Evolutionary conservation across 1,284 basidiomycete species (phyloP).

Genomic region (Microbotryum lychnidis-dioicae): DNA sequence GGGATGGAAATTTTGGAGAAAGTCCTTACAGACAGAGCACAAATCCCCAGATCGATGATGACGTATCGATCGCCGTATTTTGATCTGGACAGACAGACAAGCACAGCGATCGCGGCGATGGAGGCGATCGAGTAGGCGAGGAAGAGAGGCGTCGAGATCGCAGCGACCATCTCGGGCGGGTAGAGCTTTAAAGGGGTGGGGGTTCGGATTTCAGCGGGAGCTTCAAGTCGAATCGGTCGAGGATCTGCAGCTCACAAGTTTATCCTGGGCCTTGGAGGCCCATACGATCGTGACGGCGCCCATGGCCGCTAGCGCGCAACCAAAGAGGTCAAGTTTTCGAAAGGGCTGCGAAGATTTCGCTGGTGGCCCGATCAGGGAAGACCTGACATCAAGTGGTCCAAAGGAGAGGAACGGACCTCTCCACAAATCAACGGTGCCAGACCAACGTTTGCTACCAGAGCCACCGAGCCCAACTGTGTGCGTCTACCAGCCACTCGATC

Average conservation of each 20-base stretch:
- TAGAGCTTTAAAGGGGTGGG: slow-evolving; percentile 42
- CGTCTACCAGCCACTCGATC: not conserved
- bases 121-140: slow-evolving; percentile 63
- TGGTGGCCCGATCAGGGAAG: too few species aligned
- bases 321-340: slow-evolving; percentile 66
- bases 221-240: not conserved
- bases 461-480: slow-evolving; percentile 51
- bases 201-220: not conserved
- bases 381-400: too few species aligned
- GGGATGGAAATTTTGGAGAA: too few species aligned
- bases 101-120: slow-evolving; percentile 41
- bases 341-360: slow-evolving; percentile 25
- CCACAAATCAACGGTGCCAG: slow-evolving; percentile 77
- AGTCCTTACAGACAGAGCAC: slow-evolving; percentile 59
- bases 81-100: slow-evolving; percentile 48
- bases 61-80: slow-evolving; percentile 60
- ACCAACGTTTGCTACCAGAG: slow-evolving; percentile 87
- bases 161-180: slow-evolving; percentile 58
- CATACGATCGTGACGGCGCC: slow-evolving; percentile 89
- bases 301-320: slow-evolving; percentile 69
- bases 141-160: slow-evolving; percentile 63
- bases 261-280: slow-evolving; percentile 61
- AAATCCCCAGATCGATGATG: slow-evolving; percentile 77
- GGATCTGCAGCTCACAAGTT: slow-evolving; percentile 46
- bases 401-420: slow-evolving; percentile 28